These are phyloP conservation scores for Ceratonia siliqua DNA, from an alignment of 306 rosid species.

Conservation along the genomic window DNA sequence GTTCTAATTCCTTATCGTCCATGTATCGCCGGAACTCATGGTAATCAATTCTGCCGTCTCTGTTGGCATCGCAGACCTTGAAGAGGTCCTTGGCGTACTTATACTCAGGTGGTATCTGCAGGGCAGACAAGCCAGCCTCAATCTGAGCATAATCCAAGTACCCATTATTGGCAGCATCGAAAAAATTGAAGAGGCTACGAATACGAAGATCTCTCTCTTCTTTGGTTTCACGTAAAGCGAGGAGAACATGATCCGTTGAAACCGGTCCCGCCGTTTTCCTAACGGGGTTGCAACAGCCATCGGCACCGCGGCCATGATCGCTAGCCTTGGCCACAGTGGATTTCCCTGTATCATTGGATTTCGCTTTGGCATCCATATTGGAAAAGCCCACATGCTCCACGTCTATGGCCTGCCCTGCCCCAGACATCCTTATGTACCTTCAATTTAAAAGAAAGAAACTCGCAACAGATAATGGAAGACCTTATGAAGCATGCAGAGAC, in stretches of 20 bases:
- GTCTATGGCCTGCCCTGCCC: constrained; percentile 25
- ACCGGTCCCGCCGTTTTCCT: constrained; percentile 41
- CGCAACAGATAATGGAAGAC: not conserved
- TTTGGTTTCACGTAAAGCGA: constrained; percentile 52
- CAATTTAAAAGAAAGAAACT: constrained; percentile 5
- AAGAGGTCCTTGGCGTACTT: constrained; percentile 63
- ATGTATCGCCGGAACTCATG: constrained; percentile 52
- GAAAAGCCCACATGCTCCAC: constrained; percentile 1
- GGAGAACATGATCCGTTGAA: constrained; percentile 58
- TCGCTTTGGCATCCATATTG: constrained; percentile 7
- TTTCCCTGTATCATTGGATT: constrained; percentile 8
- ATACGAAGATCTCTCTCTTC: constrained; percentile 61
- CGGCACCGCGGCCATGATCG: constrained; percentile 33
- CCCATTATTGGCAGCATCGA: constrained; percentile 48
- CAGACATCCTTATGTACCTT: not conserved
- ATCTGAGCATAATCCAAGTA: constrained; percentile 56
- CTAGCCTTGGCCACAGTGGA: constrained; percentile 18
- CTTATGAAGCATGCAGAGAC: constrained; percentile 33
- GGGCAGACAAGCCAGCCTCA: constrained; percentile 56
- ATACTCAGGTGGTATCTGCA: constrained; percentile 55
- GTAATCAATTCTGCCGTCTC: constrained; percentile 57
- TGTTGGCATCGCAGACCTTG: constrained; percentile 56
- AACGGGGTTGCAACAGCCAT: constrained; percentile 7
- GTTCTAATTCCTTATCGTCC: constrained; percentile 63
- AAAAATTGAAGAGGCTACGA: constrained; percentile 53